Evolutionary conservation across 2,329 filamentous ascomycete species (phyloP).

Genomic region (Leptographium procerum): DNA sequence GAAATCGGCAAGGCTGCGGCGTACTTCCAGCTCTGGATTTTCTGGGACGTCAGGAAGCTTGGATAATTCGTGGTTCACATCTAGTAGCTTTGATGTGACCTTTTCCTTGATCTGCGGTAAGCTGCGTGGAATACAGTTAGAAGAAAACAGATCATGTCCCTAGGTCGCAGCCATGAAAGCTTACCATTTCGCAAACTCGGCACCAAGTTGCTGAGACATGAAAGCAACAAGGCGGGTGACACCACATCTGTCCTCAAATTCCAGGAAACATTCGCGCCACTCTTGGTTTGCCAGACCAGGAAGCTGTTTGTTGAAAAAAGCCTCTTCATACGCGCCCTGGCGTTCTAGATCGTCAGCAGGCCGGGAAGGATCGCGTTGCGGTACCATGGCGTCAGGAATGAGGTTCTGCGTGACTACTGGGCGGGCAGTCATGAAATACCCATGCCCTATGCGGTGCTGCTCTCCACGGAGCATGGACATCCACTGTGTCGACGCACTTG

Average conservation of each 20-base stretch:
- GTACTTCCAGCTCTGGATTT: slow-evolving; percentile 57
- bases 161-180: slow-evolving; percentile 6
- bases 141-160: no score
- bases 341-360: slow-evolving; percentile 37
- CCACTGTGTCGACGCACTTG: slow-evolving; percentile 42
- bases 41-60: slow-evolving; percentile 54
- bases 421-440: slow-evolving; percentile 68
- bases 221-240: slow-evolving; percentile 41
- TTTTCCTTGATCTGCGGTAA: slow-evolving; percentile 36
- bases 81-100: slow-evolving; percentile 32
- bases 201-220: slow-evolving; percentile 39
- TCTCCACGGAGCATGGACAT: slow-evolving; percentile 49
- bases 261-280: slow-evolving; percentile 39
- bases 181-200: slow-evolving; percentile 41
- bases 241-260: slow-evolving; percentile 38
- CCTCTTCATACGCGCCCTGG: slow-evolving; percentile 39
- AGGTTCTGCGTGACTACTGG: slow-evolving; percentile 25
- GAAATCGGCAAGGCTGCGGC: slow-evolving; percentile 47
- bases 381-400: slow-evolving; percentile 2
- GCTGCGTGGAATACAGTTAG: slow-evolving; percentile 6
- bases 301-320: slow-evolving; percentile 31
- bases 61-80: slow-evolving; percentile 43
- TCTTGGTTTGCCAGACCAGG: slow-evolving; percentile 19
- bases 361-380: slow-evolving; percentile 1
- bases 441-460: slow-evolving; percentile 55